Percentiles rank a stretch among this genome's conserved stretches.
Conservation (phyloP, 2,329 filamentous ascomycete species). For the Phaeosphaeria sp. region DNA sequence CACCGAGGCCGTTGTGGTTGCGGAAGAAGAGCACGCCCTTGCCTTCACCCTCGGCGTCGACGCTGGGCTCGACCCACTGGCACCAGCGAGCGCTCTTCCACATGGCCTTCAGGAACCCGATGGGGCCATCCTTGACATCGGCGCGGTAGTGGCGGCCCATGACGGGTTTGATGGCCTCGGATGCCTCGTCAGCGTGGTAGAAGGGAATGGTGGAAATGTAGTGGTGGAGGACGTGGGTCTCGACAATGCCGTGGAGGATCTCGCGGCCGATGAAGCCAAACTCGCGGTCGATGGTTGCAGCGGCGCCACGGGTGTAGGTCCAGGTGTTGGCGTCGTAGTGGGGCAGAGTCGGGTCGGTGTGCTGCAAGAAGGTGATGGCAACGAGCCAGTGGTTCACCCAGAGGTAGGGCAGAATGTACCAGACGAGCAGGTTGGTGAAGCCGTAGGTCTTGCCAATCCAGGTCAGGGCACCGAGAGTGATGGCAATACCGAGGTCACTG, state of each 20-base stretch:
- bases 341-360: slow-evolving; percentile 92
- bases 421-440: slow-evolving; percentile 85
- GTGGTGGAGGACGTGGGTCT: slow-evolving; percentile 98
- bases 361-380: slow-evolving; percentile 95
- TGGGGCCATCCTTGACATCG: slow-evolving; percentile 75
- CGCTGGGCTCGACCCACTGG: slow-evolving; percentile 96
- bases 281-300: slow-evolving; percentile 95
- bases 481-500: slow-evolving; percentile 78
- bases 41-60: slow-evolving; percentile 78
- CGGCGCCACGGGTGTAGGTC: slow-evolving; percentile 93
- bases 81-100: slow-evolving; percentile 85
- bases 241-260: slow-evolving; percentile 93
- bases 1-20: slow-evolving; percentile 87
- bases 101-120: slow-evolving; percentile 83
- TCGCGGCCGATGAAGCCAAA: slow-evolving; percentile 94
- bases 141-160: slow-evolving; percentile 96
- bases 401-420: slow-evolving; percentile 94
- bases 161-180: slow-evolving; percentile 89
- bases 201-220: slow-evolving; percentile 96
- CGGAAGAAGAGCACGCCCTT: slow-evolving; percentile 93
- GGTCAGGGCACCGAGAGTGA: slow-evolving; percentile 68
- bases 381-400: slow-evolving; percentile 99
- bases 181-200: slow-evolving; percentile 94
- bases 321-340: slow-evolving; percentile 88
- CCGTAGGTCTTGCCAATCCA: slow-evolving; percentile 79